Base-by-base conservation (phyloP, 768 basidiomycete genomes). In the Mycena rosella region DNA sequence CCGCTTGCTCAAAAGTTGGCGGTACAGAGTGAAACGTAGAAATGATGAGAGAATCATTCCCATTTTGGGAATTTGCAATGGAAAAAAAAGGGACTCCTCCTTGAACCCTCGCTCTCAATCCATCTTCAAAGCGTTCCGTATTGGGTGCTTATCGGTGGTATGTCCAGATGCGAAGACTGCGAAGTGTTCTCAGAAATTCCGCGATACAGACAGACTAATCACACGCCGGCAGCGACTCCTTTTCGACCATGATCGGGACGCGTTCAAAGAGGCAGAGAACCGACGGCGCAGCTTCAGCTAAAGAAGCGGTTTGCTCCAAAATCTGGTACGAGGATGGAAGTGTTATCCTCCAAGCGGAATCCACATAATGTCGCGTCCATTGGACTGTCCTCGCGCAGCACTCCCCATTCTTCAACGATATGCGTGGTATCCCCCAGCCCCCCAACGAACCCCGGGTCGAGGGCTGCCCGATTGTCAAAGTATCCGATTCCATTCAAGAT, bases 401-500 rank as follows among this genome's bases (percentile, higher is more conserved):
- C 26, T 74, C 73, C 11, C 26, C 65, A 2, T 42, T 74, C 9
- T 74, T 74, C 52, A 27, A 38, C 17, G 73, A 69, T 52, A 72
- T 74, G 70, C 40, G 69, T 9, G 8, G 45, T 4, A 26, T 73
- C 20, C 68, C 72, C 26, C 67, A 67, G 20, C 69, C 72, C 5
- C 11, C 56, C 20, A 38, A 64, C 44, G 59, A 65, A 6, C 51
- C 54, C 10, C 32, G 17, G 14, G 38, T 72, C 1, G 74, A 73
- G 27, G 73, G 71, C 34, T 75, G 74, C 42, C 65, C 68, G 9
- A 36, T 74, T 10, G 51, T 73, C 13, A 20, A 38, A 20, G 59
- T 75, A n/a, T 52, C 62, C n/a, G 74, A 74, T 80, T 72, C 84
- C 55, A 27, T 27, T 9, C 20, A 38, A 22, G 63, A 65, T 40